Evolutionary conservation across 2,329 filamentous ascomycete species (phyloP).

Genomic region (Geosmithia morbida): DNA sequence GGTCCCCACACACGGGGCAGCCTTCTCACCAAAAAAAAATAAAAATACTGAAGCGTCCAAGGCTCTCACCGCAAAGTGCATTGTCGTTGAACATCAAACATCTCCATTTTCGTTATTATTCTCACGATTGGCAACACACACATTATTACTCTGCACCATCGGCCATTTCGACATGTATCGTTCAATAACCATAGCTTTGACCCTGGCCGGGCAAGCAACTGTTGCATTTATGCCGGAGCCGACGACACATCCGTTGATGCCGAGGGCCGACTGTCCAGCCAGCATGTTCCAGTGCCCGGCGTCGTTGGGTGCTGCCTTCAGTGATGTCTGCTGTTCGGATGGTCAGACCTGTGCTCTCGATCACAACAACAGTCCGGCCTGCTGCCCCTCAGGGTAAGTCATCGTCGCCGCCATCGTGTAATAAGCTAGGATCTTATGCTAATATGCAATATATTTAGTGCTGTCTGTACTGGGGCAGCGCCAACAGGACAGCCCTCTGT

Average conservation of each 20-base stretch:
- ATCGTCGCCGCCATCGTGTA: constrained; percentile 2
- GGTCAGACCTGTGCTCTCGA: constrained; percentile 37
- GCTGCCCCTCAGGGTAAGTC: constrained; percentile 35
- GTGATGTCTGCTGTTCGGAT: constrained; percentile 33
- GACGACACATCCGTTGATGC: constrained; percentile 4
- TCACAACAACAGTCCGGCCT: constrained; percentile 31
- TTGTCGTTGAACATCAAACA: neutral
- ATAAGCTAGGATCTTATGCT: neutral
- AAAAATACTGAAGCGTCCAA: neutral
- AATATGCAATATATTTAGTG: constrained; percentile 16
- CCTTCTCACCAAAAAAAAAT: neutral
- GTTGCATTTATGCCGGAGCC: neutral
- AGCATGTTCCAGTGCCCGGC: constrained; percentile 36
- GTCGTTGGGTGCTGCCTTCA: constrained; percentile 28
- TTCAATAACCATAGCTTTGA: neutral
- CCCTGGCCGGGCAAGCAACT: neutral
- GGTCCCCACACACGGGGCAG: neutral
- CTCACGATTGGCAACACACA: neutral
- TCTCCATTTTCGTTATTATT: neutral
- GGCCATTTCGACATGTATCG: neutral
- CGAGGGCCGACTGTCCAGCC: constrained; percentile 25
- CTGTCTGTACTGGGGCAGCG: constrained; percentile 42
- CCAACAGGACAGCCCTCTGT: constrained; percentile 20
- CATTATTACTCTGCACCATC: neutral
- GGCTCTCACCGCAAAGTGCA: neutral